Conservation (phyloP, 148 eudicot species). For the Linanthus parryae region DNA sequence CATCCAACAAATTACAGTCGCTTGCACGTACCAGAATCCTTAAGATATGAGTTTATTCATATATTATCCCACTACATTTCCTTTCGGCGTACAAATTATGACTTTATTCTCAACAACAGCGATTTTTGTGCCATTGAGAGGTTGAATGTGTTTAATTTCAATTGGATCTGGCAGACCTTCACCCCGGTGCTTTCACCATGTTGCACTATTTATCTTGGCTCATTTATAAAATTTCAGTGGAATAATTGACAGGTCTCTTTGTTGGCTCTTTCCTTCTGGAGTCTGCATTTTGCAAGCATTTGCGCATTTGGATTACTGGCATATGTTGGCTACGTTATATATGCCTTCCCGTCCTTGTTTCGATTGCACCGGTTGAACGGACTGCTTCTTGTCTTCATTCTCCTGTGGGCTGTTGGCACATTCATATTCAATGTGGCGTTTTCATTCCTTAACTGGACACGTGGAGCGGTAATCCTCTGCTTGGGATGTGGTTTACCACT, state of each 20-base stretch:
- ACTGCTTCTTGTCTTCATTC: slow-evolving; percentile 87
- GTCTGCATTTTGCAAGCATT: slow-evolving; percentile 90
- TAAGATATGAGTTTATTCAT: too few species aligned
- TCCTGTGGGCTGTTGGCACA: slow-evolving; percentile 89
- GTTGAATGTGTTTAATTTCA: too few species aligned
- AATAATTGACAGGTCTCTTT: slow-evolving; percentile 79
- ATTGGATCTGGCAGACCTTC: too few species aligned
- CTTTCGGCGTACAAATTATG: too few species aligned
- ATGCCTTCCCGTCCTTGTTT: slow-evolving; percentile 84
- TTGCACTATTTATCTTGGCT: slow-evolving; percentile 4
- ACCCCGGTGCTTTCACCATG: slow-evolving; percentile 2
- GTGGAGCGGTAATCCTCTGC: slow-evolving; percentile 56
- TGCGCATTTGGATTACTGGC: slow-evolving; percentile 95
- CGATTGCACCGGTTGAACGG: slow-evolving; percentile 91
- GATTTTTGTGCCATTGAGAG: too few species aligned
- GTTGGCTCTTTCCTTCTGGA: slow-evolving; percentile 90
- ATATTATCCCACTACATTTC: too few species aligned
- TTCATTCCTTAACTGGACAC: slow-evolving; percentile 55
- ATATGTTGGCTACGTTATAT: slow-evolving; percentile 80
- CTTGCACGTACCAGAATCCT: too few species aligned
- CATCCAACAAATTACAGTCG: too few species aligned
- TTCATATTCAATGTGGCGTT: slow-evolving; percentile 88
- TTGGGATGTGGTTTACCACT: background rate
- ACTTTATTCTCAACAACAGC: too few species aligned
- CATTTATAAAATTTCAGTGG: slow-evolving; percentile 16